Evolutionary conservation across 2,329 filamentous ascomycete species (phyloP).

Genomic region (Mycosphaerella sp.): DNA sequence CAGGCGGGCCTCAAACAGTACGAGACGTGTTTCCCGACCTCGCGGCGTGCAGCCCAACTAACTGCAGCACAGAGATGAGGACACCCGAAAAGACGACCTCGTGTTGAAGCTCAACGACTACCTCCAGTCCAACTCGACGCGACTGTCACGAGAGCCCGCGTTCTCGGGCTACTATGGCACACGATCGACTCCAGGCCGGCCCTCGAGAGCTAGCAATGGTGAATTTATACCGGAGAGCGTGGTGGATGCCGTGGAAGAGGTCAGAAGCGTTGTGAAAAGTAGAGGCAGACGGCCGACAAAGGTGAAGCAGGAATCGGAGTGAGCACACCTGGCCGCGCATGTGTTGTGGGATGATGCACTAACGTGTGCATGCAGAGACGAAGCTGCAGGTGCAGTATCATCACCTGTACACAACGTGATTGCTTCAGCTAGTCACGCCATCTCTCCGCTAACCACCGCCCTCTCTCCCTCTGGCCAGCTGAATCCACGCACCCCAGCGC

Average conservation of each 20-base stretch:
- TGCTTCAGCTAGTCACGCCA: conserved; percentile 14
- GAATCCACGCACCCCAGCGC: conserved; percentile 28
- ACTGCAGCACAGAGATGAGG: conserved; percentile 40
- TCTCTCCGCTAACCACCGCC: conserved; percentile 17
- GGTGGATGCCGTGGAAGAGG: conserved; percentile 23
- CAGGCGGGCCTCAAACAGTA: conserved; percentile 31
- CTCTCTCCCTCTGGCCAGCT: conserved; percentile 19
- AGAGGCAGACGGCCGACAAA: conserved; percentile 29
- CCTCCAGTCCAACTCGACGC: conserved; percentile 61
- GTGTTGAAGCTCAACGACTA: conserved; percentile 67
- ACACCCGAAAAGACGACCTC: conserved; percentile 71
- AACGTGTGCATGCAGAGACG: conserved; percentile 18
- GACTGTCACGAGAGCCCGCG: conserved; percentile 56
- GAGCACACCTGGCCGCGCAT: conserved; percentile 9
- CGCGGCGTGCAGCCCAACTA: not conserved
- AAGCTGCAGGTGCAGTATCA: conserved; percentile 15
- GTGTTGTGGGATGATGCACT: not conserved
- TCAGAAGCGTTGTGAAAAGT: conserved; percentile 29
- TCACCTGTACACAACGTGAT: conserved; percentile 17
- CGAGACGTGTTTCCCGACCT: not conserved
- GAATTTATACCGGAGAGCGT: conserved; percentile 20
- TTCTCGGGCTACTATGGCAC: conserved; percentile 69
- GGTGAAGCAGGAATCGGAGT: conserved; percentile 35
- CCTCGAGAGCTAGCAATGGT: conserved; percentile 29
- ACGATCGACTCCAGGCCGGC: conserved; percentile 49